phyloP scores from a whole-genome alignment of 2,329 filamentous ascomycete genomes.

The Tolypocladium inflatum region DNA sequence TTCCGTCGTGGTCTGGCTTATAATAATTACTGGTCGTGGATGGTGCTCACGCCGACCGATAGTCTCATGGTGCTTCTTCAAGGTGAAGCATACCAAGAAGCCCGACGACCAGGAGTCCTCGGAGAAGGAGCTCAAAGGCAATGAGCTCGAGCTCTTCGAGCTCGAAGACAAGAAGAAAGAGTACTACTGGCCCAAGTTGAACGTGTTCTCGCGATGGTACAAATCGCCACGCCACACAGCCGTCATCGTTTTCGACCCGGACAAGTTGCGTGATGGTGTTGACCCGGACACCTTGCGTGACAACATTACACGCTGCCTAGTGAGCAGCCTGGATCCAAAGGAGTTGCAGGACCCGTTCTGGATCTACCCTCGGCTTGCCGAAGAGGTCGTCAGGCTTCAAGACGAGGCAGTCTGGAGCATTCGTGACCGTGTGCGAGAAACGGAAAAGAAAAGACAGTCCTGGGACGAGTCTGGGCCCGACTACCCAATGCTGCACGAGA shows the following conservation, averaged over 20 bases:
- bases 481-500: slow-evolving; percentile 28
- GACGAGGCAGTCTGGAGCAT: slow-evolving; percentile 29
- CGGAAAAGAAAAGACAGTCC: slow-evolving; percentile 16
- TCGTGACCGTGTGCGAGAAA: slow-evolving; percentile 20
- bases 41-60: background rate
- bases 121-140: too few species aligned
- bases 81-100: background rate
- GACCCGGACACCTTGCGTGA: background rate
- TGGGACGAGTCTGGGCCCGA: slow-evolving; percentile 17
- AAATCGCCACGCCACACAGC: slow-evolving; percentile 10
- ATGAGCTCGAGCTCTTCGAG: too few species aligned
- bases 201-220: slow-evolving; percentile 19
- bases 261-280: background rate
- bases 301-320: background rate
- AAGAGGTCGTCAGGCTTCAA: slow-evolving; percentile 20
- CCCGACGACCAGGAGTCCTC: background rate
- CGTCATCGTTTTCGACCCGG: slow-evolving; percentile 21
- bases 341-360: slow-evolving; percentile 23
- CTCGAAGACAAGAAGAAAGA: background rate
- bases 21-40: too few species aligned
- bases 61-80: slow-evolving; percentile 2
- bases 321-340: background rate
- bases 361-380: slow-evolving; percentile 20
- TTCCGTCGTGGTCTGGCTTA: too few species aligned
- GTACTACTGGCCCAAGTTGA: slow-evolving; percentile 26